These are phyloP conservation scores for Alternaria viburni DNA, from an alignment of 2,329 filamentous ascomycete species.

Conservation along the genomic window DNA sequence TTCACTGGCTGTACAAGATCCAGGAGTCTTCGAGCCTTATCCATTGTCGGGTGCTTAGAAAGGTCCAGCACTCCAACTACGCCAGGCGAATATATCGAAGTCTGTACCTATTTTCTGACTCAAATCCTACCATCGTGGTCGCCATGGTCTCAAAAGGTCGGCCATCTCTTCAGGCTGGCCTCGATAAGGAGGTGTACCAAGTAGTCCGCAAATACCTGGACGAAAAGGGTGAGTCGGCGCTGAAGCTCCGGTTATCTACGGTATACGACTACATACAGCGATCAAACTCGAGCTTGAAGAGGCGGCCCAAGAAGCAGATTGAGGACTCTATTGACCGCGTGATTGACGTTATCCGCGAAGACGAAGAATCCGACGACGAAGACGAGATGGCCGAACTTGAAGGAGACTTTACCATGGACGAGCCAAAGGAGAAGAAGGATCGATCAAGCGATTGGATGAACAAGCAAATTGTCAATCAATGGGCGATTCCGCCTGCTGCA, in stretches of 20 bases:
- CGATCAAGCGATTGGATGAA: constrained; percentile 66
- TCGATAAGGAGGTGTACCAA: constrained; percentile 69
- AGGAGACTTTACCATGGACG: constrained; percentile 42
- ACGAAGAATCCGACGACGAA: constrained; percentile 60
- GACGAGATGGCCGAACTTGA: constrained; percentile 59
- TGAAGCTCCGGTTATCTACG: constrained; percentile 62
- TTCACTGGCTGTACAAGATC: background rate
- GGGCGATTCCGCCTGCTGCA: constrained; percentile 49
- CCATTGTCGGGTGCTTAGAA: background rate
- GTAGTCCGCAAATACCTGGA: constrained; percentile 79
- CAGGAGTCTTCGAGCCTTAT: background rate
- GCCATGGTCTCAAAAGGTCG: constrained; percentile 39
- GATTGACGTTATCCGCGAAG: constrained; percentile 71
- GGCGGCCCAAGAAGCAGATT: constrained; percentile 79
- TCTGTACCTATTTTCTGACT: background rate
- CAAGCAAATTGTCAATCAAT: constrained; percentile 66
- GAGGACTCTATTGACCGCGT: constrained; percentile 88
- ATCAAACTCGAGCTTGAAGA: constrained; percentile 85
- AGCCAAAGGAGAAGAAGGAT: constrained; percentile 27
- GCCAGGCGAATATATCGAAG: background rate
- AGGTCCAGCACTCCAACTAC: background rate
- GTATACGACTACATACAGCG: constrained; percentile 82
- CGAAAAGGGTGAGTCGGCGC: constrained; percentile 57
- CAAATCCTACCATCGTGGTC: background rate
- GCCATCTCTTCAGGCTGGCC: constrained; percentile 44